Evolutionary conservation across 768 basidiomycete species (phyloP), one percentile per base, ranked within the genome.

Genomic region (Fomitopsis pulvina): DNA sequence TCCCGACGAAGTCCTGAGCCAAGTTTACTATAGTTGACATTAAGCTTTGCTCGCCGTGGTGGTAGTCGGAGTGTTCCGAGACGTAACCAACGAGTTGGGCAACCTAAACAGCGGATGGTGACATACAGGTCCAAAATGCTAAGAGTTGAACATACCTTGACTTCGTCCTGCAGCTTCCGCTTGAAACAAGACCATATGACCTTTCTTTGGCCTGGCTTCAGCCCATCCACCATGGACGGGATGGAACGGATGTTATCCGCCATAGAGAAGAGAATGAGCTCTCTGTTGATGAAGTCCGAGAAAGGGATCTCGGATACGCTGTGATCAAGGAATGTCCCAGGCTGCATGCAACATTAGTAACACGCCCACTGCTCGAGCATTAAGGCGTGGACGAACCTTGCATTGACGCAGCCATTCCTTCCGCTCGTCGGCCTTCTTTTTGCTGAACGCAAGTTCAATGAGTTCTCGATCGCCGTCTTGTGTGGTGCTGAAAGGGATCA

Each of bases 241-340:
- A 99, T 98, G 3, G 96, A 99, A 49, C 96, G 93, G 55, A 96
- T 80, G 61, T 98, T 98, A 63, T 99, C 96, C 3, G 96, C 96
- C 92, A 98, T 97, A 1, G 96, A 99, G 77, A 97, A 99, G 24
- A 97, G 76, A 52, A 99, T 97, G 41, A 99, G 71, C 63, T 99
- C 96, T 68, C 83, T 91, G 74, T 99, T 97, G 71, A 99, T 95
- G 65, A 99, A 99, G 60, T 99, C 94, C 1, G 86, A 79, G 63
- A 84, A 89, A 0, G 89, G 80, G 53, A 99, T 88, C 60, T 91
- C 84, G 40, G 85, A 81, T 27, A 88, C 77, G 50, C 83, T 79
- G 66, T 99, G 95, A 63, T 98, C 84, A 43, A 99, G 74, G 67
- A 75, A 97, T 1, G 96, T 98, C 25, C 96, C 96, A 34, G 94